Evolutionary conservation across 2,329 filamentous ascomycete species (phyloP), one percentile per base, ranked within the genome.

Genomic region (Rhinocladiella mackenziei): DNA sequence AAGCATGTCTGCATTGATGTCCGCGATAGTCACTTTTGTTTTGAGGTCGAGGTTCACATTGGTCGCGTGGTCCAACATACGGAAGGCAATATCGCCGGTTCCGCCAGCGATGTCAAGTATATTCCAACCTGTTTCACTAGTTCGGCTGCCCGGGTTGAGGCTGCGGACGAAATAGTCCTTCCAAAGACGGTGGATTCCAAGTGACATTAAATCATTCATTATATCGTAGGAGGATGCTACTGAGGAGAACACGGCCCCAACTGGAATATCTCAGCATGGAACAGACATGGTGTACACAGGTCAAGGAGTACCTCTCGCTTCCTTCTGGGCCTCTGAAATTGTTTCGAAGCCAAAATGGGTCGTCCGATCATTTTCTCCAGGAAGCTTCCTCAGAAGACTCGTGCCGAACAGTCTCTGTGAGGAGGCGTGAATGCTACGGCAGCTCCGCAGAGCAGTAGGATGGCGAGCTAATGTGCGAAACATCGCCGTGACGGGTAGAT

Each of bases 131-230:
- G 70, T 63, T 8, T 62, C 58, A 22, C 56, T 33, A 62, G 56
- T 65, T 72, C 42, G 56, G 1, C 70, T 77, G 54, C 89, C 89
- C 0, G 92, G 91, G 64, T 96, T 92, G 22, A 98, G 78, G 23
- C 83, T 84, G 56, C 86, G 83, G 33, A 98, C 91, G 66, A 97
- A 98, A 69, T 95, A 83, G 68, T 97, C 91, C 72, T 86, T 98
- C 92, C 92, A 98, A 26, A 98, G 73, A 31, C 92, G 85, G 67
- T 98, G 92, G 69, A 95, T 89, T 43, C 92, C 92, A 35, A 98
- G 79, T 5, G 92, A 97, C 92, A 98, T 98, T 56, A 97, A 77
- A 66, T 98, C 92, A 71, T 98, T 98, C 92, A 98, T 98, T 51
- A 83, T 84, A 67, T 98, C 92, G 70, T 98, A 98, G 13, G 85